These are phyloP conservation scores for Sugiyamaella lignohabitans DNA, from an alignment of 805 yeast species.

Conservation along the genomic window DNA sequence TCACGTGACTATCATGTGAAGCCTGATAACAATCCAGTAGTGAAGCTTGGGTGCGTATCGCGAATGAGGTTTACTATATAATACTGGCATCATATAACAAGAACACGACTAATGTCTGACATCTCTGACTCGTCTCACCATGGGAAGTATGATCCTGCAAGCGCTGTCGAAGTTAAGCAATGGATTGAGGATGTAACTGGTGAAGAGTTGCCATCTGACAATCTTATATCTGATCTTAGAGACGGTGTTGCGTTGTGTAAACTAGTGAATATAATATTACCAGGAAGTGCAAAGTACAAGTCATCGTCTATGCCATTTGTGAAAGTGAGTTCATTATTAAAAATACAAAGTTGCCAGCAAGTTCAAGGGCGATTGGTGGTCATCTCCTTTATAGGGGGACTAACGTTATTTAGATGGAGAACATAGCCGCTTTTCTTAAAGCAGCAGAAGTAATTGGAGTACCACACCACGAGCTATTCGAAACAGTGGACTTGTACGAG, in stretches of 20 bases:
- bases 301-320: slow-evolving; percentile 68
- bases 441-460: slow-evolving; percentile 61
- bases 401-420: slow-evolving; percentile 86
- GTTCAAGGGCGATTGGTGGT: too few relatives aligned
- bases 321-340: too few relatives aligned
- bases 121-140: too few relatives aligned
- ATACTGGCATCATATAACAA: too few relatives aligned
- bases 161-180: slow-evolving; percentile 28
- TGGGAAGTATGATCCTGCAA: slow-evolving; percentile 17
- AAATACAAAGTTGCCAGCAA: too few relatives aligned
- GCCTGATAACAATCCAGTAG: too few relatives aligned
- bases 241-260: slow-evolving; percentile 55
- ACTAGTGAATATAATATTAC: slow-evolving; percentile 38
- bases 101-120: too few relatives aligned
- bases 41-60: too few relatives aligned
- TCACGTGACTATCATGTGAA: too few relatives aligned
- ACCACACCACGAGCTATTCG: slow-evolving; percentile 76
- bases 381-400: too few relatives aligned
- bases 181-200: slow-evolving; percentile 49
- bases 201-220: slow-evolving; percentile 33
- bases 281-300: slow-evolving; percentile 41
- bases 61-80: too few relatives aligned
- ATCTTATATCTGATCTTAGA: slow-evolving; percentile 50
- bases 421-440: slow-evolving; percentile 62
- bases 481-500: slow-evolving; percentile 71